Evolutionary conservation across 78 protist genomes (phyloP).

Genomic region (Dictyostelium purpureum): DNA sequence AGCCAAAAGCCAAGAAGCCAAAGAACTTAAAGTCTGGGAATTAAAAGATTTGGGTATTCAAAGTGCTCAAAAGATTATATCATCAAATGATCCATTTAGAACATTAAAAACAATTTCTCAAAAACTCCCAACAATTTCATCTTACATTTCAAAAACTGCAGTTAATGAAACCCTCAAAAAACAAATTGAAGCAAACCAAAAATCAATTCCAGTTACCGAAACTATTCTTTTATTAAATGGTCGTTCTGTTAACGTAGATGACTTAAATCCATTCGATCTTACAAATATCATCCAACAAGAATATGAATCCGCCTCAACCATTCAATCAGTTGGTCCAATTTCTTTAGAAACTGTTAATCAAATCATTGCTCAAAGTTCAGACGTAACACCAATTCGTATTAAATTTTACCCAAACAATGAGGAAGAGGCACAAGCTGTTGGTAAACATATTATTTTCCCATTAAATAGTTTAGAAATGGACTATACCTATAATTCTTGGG

Average conservation of each 20-base stretch:
- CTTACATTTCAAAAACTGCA: constrained; percentile 14
- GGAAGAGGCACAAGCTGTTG: neutral
- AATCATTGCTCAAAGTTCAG: neutral
- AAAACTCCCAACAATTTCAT: constrained; percentile 57
- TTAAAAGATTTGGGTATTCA: constrained; percentile 72
- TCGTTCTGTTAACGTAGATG: neutral
- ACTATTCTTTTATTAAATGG: constrained; percentile 7
- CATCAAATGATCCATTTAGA: constrained; percentile 45
- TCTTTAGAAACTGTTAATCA: neutral
- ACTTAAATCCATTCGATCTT: neutral
- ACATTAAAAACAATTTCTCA: constrained; percentile 41
- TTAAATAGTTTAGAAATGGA: constrained; percentile 33
- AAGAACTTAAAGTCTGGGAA: constrained; percentile 74
- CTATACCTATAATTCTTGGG: constrained; percentile 20
- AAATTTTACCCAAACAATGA: constrained; percentile 17
- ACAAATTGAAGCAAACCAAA: constrained; percentile 14
- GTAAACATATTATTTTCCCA: neutral
- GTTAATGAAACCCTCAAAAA: constrained; percentile 19
- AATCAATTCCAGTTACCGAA: neutral
- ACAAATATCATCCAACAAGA: neutral
- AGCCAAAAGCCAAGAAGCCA: constrained; percentile 36
- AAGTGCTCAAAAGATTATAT: constrained; percentile 59
- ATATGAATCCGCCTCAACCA: neutral
- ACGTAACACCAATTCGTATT: constrained; percentile 5
- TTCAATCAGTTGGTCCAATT: neutral